Evolutionary conservation across 257 asterid genomes (phyloP).

Genomic region (Plantago elongata): DNA sequence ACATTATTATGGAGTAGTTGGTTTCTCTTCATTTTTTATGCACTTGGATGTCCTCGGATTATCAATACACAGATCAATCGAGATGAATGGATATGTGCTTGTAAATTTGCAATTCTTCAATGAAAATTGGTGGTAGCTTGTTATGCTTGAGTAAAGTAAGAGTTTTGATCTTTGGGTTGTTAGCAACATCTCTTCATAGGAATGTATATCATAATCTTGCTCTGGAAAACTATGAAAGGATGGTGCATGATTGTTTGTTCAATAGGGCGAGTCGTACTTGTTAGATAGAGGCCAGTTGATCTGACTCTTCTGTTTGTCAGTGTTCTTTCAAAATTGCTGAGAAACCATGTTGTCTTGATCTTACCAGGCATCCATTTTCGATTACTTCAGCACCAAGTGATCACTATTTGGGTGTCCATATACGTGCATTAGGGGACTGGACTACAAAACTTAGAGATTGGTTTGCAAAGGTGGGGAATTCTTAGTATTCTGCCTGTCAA

Average conservation of each 20-base stretch:
- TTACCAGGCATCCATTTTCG: constrained; percentile 88
- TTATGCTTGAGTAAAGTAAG: too few species aligned
- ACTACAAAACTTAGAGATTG: constrained; percentile 66
- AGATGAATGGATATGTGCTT: too few species aligned
- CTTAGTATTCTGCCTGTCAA: background rate
- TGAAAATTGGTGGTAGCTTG: too few species aligned
- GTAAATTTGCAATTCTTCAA: too few species aligned
- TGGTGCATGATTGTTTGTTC: background rate
- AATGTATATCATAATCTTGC: background rate
- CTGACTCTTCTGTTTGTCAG: background rate
- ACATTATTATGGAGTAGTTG: too few species aligned
- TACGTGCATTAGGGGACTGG: constrained; percentile 89
- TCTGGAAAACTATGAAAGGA: constrained; percentile 3
- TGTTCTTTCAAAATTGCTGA: background rate
- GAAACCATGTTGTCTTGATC: background rate
- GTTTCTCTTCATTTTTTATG: too few species aligned
- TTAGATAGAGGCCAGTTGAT: too few species aligned
- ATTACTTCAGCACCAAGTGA: constrained; percentile 97
- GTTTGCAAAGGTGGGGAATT: constrained; percentile 49
- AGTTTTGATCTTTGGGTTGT: too few species aligned
- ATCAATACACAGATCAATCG: too few species aligned
- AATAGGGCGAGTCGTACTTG: background rate
- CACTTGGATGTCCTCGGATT: too few species aligned
- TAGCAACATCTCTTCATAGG: background rate
- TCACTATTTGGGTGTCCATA: constrained; percentile 68